Conservation (phyloP, 306 rosid genomes). For the Cucurbita argyrosperma region DNA sequence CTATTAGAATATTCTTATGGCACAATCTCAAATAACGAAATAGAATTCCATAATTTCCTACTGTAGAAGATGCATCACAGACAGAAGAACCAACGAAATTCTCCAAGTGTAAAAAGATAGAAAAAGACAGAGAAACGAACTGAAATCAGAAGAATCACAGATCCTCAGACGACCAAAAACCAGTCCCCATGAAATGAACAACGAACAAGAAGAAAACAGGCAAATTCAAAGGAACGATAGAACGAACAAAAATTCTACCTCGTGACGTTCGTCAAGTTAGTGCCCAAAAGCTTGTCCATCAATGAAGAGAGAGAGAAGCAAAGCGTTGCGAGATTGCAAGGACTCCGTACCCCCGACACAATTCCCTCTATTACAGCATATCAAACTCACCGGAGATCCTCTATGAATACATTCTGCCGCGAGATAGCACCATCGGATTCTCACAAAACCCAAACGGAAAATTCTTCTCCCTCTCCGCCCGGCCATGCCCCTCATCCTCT, state of each 20-base stretch:
- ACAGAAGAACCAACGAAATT: neutral
- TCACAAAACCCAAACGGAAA: neutral
- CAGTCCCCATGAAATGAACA: neutral
- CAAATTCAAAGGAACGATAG: neutral
- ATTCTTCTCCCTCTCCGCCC: neutral
- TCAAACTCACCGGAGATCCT: neutral
- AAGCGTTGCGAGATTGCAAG: neutral
- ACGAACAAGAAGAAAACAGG: neutral
- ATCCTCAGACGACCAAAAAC: neutral
- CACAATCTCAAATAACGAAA: neutral
- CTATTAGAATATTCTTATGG: neutral
- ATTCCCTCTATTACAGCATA: neutral
- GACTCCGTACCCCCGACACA: neutral
- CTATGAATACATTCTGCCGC: neutral
- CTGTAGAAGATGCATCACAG: neutral
- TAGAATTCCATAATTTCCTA: neutral
- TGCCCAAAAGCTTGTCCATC: slow-evolving; percentile 25
- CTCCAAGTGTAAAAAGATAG: neutral
- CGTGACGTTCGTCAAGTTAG: slow-evolving; percentile 24
- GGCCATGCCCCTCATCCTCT: neutral
- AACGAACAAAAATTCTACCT: slow-evolving; percentile 24
- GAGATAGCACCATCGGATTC: neutral
- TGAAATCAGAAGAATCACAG: neutral
- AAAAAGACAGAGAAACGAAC: slow-evolving; percentile 16
- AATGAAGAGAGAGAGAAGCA: neutral